Evolutionary conservation across 495 filamentous ascomycete species (phyloP).

Genomic region (Tetracladium marchalianum): DNA sequence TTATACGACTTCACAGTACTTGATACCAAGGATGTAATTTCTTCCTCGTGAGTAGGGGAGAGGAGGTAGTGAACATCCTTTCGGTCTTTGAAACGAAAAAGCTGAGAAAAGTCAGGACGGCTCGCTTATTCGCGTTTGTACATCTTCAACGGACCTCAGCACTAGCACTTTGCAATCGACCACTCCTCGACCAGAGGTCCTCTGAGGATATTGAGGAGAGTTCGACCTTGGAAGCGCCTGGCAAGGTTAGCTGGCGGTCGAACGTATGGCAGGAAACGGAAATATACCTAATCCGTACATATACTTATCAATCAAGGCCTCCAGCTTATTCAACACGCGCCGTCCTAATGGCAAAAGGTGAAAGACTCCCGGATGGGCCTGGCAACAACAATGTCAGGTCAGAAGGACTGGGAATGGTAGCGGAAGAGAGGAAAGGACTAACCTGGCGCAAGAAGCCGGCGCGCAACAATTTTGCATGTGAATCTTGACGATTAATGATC

Average conservation of each 20-base stretch:
- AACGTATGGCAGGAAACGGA: not conserved
- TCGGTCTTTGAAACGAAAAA: slow-evolving; percentile 74
- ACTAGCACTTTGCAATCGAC: slow-evolving; percentile 26
- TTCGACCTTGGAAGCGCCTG: slow-evolving; percentile 79
- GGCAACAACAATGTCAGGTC: not conserved
- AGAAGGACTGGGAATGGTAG: not conserved
- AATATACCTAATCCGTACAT: slow-evolving; percentile 66
- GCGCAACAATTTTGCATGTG: slow-evolving; percentile 62
- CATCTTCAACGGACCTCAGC: slow-evolving; percentile 28
- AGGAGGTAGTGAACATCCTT: slow-evolving; percentile 67
- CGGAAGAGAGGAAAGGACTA: slow-evolving; percentile 2
- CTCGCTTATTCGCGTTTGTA: not conserved
- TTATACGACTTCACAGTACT: slow-evolving; percentile 74
- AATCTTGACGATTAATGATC: slow-evolving; percentile 36
- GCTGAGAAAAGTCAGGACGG: slow-evolving; percentile 29
- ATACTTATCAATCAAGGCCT: slow-evolving; percentile 75
- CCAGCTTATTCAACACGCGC: slow-evolving; percentile 81
- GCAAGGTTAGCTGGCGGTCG: slow-evolving; percentile 17
- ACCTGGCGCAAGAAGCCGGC: slow-evolving; percentile 77
- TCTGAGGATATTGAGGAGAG: slow-evolving; percentile 83
- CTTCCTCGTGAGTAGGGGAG: slow-evolving; percentile 93
- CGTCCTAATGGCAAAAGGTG: slow-evolving; percentile 88
- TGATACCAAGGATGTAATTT: slow-evolving; percentile 75
- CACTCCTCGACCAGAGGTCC: slow-evolving; percentile 63
- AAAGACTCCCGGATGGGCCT: slow-evolving; percentile 85